A percentile compares a stretch with the other conserved stretches of the same genome.
These are phyloP conservation scores for Agastache rugosa DNA, from an alignment of 257 asterid species.

Conservation along the genomic window DNA sequence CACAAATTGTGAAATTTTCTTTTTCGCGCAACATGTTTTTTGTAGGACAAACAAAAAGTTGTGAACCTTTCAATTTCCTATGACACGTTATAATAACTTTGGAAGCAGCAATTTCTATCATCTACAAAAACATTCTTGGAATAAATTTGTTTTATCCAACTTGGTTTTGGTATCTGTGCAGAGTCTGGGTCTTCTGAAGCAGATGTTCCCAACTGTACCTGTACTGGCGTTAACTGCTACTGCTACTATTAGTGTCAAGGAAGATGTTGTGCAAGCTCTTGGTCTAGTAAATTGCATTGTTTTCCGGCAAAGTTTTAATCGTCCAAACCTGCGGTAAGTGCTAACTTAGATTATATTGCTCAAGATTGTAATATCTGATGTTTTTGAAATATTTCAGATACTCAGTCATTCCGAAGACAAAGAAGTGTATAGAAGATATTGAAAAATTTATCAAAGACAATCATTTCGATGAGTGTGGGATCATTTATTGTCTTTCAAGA, in stretches of 20 bases:
- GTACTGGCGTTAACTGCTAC: slow-evolving; percentile 98
- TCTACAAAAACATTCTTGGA: neutral
- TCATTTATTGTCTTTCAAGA: slow-evolving; percentile 93
- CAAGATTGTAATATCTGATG: slow-evolving; percentile 36
- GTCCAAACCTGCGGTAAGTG: slow-evolving; percentile 84
- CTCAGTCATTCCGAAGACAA: slow-evolving; percentile 89
- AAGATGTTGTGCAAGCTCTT: slow-evolving; percentile 99
- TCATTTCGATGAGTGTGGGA: slow-evolving; percentile 95
- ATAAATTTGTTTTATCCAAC: slow-evolving; percentile 37
- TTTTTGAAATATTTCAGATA: slow-evolving; percentile 67
- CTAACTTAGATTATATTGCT: slow-evolving; percentile 31
- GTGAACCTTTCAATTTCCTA: slow-evolving; percentile 19
- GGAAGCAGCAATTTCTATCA: slow-evolving; percentile 23
- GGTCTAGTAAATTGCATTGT: slow-evolving; percentile 92
- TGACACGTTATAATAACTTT: slow-evolving; percentile 25
- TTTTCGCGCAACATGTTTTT: neutral
- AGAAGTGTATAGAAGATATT: slow-evolving; percentile 88
- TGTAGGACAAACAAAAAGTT: neutral
- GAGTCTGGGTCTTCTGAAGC: slow-evolving; percentile 94
- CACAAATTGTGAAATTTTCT: neutral
- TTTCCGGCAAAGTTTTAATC: slow-evolving; percentile 96
- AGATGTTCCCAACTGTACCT: slow-evolving; percentile 87
- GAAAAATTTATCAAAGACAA: slow-evolving; percentile 71
- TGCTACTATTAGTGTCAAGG: slow-evolving; percentile 93
- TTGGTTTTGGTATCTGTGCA: slow-evolving; percentile 51